A percentile compares a stretch with the other conserved stretches of the same genome.
Evolutionary conservation across 805 yeast species (phyloP).

Genomic region (Candida adriatica): DNA sequence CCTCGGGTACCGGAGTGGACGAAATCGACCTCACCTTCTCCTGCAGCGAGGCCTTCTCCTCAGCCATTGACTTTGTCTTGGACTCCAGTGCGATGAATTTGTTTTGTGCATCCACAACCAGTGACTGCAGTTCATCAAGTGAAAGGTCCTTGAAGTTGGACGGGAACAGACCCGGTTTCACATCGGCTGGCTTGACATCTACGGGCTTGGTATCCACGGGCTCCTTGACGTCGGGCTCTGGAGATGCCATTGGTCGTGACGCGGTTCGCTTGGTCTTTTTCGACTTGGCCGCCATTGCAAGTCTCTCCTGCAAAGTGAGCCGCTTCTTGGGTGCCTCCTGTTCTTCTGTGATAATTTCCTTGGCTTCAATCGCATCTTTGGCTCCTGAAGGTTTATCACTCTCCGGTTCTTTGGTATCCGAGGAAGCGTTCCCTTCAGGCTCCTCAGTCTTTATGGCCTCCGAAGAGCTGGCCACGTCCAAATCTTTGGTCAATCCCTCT

Average conservation of each 20-base stretch:
- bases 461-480: too few relatives aligned
- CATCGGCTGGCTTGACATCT: constrained; percentile 1
- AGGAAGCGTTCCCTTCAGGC: too few relatives aligned
- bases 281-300: constrained; percentile 70
- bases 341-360: neutral
- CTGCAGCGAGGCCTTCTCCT: constrained; percentile 20
- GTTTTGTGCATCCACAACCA: constrained; percentile 13
- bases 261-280: constrained; percentile 23
- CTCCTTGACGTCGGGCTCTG: constrained; percentile 4
- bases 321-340: constrained; percentile 39
- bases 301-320: constrained; percentile 74
- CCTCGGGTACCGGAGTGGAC: constrained; percentile 4
- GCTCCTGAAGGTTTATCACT: too few relatives aligned
- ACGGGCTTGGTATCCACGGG: constrained; percentile 1
- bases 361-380: too few relatives aligned
- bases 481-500: too few relatives aligned
- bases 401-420: too few relatives aligned
- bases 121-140: constrained; percentile 11
- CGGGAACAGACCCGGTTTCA: constrained; percentile 6
- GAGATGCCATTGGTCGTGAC: constrained; percentile 11
- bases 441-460: too few relatives aligned
- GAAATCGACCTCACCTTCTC: constrained; percentile 14
- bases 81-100: constrained; percentile 10
- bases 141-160: constrained; percentile 8
- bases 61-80: constrained; percentile 12